These are phyloP conservation scores for Geotrichum bryndzae DNA, from an alignment of 1,139 yeast species.

Conservation along the genomic window DNA sequence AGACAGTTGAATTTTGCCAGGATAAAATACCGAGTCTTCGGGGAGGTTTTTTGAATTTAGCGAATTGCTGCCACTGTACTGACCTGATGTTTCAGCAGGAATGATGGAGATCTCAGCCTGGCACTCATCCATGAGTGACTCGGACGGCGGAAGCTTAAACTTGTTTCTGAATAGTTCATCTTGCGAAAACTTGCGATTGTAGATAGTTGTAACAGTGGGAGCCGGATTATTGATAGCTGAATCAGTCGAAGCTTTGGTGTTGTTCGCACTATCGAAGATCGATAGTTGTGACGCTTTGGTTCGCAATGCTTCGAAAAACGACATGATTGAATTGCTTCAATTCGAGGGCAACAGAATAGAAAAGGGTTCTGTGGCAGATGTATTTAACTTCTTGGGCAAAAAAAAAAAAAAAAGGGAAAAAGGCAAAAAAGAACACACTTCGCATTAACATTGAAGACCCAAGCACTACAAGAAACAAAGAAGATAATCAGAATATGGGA, in stretches of 20 bases:
- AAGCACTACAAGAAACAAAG: background rate
- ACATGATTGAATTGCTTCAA: slow-evolving; percentile 36
- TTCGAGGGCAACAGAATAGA: background rate
- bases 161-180: slow-evolving; percentile 67
- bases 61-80: slow-evolving; percentile 20
- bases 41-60: slow-evolving; percentile 31
- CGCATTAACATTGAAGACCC: background rate
- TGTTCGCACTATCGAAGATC: slow-evolving; percentile 36
- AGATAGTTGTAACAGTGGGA: slow-evolving; percentile 29
- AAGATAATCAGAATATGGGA: background rate
- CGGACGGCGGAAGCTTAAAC: slow-evolving; percentile 65
- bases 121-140: slow-evolving; percentile 58
- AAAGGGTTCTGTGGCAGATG: background rate
- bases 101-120: slow-evolving; percentile 61
- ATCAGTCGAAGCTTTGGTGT: slow-evolving; percentile 8
- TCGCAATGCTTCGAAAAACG: slow-evolving; percentile 46
- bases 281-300: slow-evolving; percentile 44
- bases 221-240: slow-evolving; percentile 26
- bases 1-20: slow-evolving; percentile 62
- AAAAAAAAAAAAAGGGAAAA: background rate
- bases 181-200: slow-evolving; percentile 39
- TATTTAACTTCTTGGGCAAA: background rate
- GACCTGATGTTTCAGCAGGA: slow-evolving; percentile 27
- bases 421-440: background rate
- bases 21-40: slow-evolving; percentile 35